A percentile compares a stretch with the other conserved stretches of the same genome.
Conservation (phyloP, 768 basidiomycete species). For the Candolleomyces eurysporus region DNA sequence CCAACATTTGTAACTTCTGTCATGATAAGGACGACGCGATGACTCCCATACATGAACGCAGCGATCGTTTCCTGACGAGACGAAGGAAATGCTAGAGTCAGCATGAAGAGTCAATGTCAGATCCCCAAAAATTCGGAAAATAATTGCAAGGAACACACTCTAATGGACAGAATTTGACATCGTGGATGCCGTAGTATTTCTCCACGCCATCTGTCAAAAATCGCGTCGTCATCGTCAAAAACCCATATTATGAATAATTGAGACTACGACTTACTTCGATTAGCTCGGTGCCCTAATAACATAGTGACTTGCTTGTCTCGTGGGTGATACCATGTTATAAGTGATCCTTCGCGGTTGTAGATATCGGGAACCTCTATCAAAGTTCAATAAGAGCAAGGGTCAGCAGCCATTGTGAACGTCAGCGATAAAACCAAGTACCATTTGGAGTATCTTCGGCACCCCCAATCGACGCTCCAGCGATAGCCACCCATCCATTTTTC, state of each 20-base stretch:
- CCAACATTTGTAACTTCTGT: not conserved
- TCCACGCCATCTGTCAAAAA: not conserved
- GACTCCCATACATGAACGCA: not conserved
- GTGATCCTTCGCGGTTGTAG: not conserved
- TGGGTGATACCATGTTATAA: not conserved
- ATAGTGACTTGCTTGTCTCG: not conserved
- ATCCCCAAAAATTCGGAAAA: no score
- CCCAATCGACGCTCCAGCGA: slow-evolving; percentile 45
- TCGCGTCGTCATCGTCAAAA: not conserved
- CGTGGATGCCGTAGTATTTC: not conserved
- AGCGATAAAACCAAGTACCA: slow-evolving; percentile 18
- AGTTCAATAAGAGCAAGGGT: not conserved
- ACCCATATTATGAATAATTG: not conserved
- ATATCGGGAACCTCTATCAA: not conserved
- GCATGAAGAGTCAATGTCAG: not conserved
- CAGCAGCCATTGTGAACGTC: not conserved
- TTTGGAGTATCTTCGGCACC: slow-evolving; percentile 35
- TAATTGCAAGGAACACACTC: not conserved
- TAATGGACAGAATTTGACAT: not conserved
- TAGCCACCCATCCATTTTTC: slow-evolving; percentile 34
- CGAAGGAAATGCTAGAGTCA: not conserved
- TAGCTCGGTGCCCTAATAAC: not conserved
- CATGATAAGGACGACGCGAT: not conserved
- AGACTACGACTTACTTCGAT: not conserved
- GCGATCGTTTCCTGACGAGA: not conserved